A percentile compares a stretch with the other conserved stretches of the same genome.
Conservation (phyloP, 2,329 filamentous ascomycete species). For the Lecanicillium sp. region DNA sequence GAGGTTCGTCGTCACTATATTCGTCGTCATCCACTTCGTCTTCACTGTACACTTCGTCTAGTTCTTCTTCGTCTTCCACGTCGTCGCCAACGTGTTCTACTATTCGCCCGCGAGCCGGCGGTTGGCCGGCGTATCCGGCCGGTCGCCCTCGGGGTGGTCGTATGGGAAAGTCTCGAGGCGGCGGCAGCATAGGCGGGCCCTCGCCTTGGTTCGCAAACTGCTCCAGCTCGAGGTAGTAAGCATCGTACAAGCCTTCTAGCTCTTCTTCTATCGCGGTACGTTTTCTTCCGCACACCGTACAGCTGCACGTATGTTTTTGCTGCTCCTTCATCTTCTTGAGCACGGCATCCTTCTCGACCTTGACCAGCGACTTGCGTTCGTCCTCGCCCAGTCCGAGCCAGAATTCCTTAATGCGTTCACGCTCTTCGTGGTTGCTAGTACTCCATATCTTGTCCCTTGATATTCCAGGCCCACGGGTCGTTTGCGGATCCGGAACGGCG, state of each 20-base stretch:
- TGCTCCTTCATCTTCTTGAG: constrained; percentile 99
- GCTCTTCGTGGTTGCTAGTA: constrained; percentile 86
- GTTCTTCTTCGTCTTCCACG: constrained; percentile 45
- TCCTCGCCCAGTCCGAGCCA: constrained; percentile 93
- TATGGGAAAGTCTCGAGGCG: constrained; percentile 52
- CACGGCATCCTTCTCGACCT: constrained; percentile 97
- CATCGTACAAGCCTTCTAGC: constrained; percentile 93
- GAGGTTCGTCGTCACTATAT: constrained; percentile 57
- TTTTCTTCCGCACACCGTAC: constrained; percentile 93
- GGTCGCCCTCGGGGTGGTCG: constrained; percentile 50
- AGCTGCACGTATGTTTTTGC: constrained; percentile 98
- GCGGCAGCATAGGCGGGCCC: constrained; percentile 43
- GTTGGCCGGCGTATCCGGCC: constrained; percentile 53
- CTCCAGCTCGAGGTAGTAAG: constrained; percentile 96
- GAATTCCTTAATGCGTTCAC: constrained; percentile 95
- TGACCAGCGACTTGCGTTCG: constrained; percentile 88
- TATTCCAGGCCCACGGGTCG: constrained; percentile 32
- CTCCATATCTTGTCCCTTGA: constrained; percentile 93
- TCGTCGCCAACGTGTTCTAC: constrained; percentile 55
- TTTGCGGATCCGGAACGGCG: constrained; percentile 18
- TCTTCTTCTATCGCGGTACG: constrained; percentile 97
- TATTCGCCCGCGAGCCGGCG: constrained; percentile 68
- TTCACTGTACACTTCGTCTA: constrained; percentile 40
- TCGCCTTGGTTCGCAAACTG: constrained; percentile 86
- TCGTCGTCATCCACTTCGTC: constrained; percentile 51